Conservation (phyloP, 345 rosid species). For the Acer yangbiense region DNA sequence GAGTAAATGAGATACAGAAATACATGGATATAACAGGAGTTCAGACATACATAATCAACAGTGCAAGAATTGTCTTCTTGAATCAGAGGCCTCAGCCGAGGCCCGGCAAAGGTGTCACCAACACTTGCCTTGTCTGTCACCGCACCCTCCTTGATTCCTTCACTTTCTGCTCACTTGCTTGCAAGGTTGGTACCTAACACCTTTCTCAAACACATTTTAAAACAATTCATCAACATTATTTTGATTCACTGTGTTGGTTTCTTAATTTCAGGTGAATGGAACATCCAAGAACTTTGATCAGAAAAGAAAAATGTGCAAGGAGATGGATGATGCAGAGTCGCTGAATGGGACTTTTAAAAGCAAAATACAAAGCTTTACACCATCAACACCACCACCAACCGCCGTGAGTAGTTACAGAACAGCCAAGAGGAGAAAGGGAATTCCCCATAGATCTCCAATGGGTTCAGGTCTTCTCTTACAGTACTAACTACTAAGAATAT, state of each 20-base stretch:
- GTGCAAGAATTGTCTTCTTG: slow-evolving; percentile 69
- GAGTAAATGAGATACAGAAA: slow-evolving; percentile 67
- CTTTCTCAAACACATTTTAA: background rate
- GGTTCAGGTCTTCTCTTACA: slow-evolving; percentile 54
- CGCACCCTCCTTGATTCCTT: slow-evolving; percentile 72
- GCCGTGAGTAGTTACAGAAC: slow-evolving; percentile 33
- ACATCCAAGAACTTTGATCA: slow-evolving; percentile 45
- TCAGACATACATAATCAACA: slow-evolving; percentile 67
- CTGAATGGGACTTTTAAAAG: slow-evolving; percentile 18
- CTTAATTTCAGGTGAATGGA: slow-evolving; percentile 44
- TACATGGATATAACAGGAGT: slow-evolving; percentile 60
- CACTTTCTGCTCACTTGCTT: slow-evolving; percentile 67
- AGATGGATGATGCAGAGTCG: slow-evolving; percentile 39
- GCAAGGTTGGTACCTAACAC: slow-evolving; percentile 45
- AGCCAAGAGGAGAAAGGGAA: slow-evolving; percentile 63
- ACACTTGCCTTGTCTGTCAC: slow-evolving; percentile 61
- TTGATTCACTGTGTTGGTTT: background rate
- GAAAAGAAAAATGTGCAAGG: slow-evolving; percentile 35
- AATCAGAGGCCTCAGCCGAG: slow-evolving; percentile 70
- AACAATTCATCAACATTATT: background rate
- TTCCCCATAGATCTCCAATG: slow-evolving; percentile 67
- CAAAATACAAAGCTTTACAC: slow-evolving; percentile 48
- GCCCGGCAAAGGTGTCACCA: slow-evolving; percentile 68
- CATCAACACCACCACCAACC: slow-evolving; percentile 57
- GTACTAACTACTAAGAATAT: slow-evolving; percentile 24